Evolutionary conservation across 805 yeast species (phyloP).

Genomic region (Brettanomyces custersianus): DNA sequence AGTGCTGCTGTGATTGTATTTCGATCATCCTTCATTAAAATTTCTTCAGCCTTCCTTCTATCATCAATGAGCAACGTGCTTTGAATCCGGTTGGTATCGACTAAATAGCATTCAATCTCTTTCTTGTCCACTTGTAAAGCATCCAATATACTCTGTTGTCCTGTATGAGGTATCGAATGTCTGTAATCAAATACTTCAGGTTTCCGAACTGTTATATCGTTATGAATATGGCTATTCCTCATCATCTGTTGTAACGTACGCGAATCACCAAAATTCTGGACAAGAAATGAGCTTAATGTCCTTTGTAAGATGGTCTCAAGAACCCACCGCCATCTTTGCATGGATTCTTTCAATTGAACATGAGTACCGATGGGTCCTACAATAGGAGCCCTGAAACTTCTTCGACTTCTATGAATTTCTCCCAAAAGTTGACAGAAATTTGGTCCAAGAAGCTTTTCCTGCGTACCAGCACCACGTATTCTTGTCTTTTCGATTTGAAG

Average conservation of each 20-base stretch:
- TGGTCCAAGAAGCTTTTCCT: constrained; percentile 40
- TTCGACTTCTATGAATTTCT: constrained; percentile 28
- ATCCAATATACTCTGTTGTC: constrained; percentile 47
- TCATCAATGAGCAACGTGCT: constrained; percentile 43
- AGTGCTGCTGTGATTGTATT: constrained; percentile 17
- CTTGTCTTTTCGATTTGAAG: constrained; percentile 5
- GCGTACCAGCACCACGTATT: constrained; percentile 20
- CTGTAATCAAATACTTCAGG: constrained; percentile 51
- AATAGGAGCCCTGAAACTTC: constrained; percentile 41
- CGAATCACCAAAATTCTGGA: constrained; percentile 54
- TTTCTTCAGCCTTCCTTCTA: constrained; percentile 40
- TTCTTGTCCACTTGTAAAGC: constrained; percentile 47
- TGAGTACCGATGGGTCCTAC: constrained; percentile 74
- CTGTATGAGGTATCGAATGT: constrained; percentile 32
- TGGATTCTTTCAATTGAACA: constrained; percentile 47
- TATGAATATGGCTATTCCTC: constrained; percentile 22
- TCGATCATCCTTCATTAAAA: constrained; percentile 26
- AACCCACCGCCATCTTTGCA: constrained; percentile 47
- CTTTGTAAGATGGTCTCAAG: constrained; percentile 47
- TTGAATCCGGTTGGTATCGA: constrained; percentile 58
- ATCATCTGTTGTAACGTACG: constrained; percentile 28
- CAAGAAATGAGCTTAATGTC: constrained; percentile 56
- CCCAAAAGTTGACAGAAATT: constrained; percentile 32
- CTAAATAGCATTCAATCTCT: constrained; percentile 48
- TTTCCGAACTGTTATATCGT: constrained; percentile 40